Evolutionary conservation across 352 stramenopile genomes (phyloP).

Genomic region (Plasmopara halstedii): DNA sequence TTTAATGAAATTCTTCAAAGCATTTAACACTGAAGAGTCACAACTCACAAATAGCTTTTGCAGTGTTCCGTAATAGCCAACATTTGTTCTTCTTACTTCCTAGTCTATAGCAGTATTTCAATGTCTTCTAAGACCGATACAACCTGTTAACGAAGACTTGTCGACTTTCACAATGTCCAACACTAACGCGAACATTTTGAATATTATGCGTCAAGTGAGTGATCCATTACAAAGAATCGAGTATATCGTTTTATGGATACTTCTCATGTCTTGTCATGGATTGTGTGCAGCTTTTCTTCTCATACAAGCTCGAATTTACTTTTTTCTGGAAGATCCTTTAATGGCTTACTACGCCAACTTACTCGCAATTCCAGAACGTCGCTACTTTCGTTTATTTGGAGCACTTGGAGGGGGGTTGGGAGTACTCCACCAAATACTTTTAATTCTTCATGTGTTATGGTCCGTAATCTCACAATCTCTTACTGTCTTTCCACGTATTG

Average conservation of each 20-base stretch:
- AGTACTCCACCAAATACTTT: constrained; percentile 6
- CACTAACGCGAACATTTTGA: too few species aligned
- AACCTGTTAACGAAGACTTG: too few species aligned
- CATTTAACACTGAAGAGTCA: too few species aligned
- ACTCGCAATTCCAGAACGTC: constrained; percentile 11
- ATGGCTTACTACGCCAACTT: constrained; percentile 44
- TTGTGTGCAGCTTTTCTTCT: constrained; percentile 16
- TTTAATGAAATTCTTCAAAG: too few species aligned
- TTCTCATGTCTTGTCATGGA: constrained; percentile 13
- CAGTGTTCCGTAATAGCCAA: too few species aligned
- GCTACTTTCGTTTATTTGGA: constrained; percentile 23
- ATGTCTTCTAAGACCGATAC: too few species aligned
- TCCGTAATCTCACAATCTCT: constrained; percentile 5
- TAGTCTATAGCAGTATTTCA: too few species aligned
- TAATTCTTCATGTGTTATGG: constrained; percentile 11
- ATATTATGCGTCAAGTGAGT: too few species aligned
- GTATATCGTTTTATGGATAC: constrained; percentile 11
- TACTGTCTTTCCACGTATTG: constrained; percentile 10
- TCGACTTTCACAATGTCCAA: too few species aligned
- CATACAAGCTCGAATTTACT: constrained; percentile 17
- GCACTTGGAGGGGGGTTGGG: constrained; percentile 17
- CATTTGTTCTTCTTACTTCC: too few species aligned
- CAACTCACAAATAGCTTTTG: too few species aligned
- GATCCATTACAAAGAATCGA: too few species aligned
- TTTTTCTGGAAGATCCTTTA: constrained; percentile 29